Evolutionary conservation across 2,329 filamentous ascomycete species (phyloP), one percentile per base, ranked within the genome.

Genomic region (Chrysoporthe puriensis): DNA sequence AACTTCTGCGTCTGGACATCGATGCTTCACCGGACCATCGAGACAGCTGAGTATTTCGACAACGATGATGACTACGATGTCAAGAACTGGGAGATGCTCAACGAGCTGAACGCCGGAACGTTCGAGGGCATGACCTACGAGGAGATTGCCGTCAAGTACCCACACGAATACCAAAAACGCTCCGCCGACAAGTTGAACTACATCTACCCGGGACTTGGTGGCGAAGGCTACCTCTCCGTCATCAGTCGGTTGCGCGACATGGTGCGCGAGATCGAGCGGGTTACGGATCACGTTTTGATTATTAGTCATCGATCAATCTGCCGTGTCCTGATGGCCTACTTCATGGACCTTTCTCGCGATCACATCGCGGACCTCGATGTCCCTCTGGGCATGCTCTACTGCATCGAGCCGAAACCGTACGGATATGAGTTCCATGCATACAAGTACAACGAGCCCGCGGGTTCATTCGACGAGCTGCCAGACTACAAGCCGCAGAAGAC

Each of bases 1-100:
- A 93, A 93, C 76, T 98, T 97, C 77, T 99, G 96, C 78, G 93
- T 99, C 18, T 99, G 96, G 96, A 97, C 95, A 0, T 97, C 93
- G 2, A 98, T 98, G 95, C 87, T 99, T 71, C 91, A 92, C 76
- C 91, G 96, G 71, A 94, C 92, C 69, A 90, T 96, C 18, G 89
- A 86, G 76, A 85, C 86, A 74, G 91, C 90, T 4, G 85, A 88
- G 77, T 80, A 92, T 71, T 89, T 92, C 73, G 90, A 89, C 63
- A 85, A 90, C 73, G 86, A 86, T 6, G 86, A 90, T 48, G 90
- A 92, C 76, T 88, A 91, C 75, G 88, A 88, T 3, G 84, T 87
- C 21, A 82, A 80, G 73, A 88, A 97, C 72, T 87, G 92, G 93
- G 92, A 94, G 75, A 97, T 97, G 93, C 86, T 99, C 63, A 97